Conservation (phyloP, 2,329 filamentous ascomycete genomes). For the Penicillium sp. region DNA sequence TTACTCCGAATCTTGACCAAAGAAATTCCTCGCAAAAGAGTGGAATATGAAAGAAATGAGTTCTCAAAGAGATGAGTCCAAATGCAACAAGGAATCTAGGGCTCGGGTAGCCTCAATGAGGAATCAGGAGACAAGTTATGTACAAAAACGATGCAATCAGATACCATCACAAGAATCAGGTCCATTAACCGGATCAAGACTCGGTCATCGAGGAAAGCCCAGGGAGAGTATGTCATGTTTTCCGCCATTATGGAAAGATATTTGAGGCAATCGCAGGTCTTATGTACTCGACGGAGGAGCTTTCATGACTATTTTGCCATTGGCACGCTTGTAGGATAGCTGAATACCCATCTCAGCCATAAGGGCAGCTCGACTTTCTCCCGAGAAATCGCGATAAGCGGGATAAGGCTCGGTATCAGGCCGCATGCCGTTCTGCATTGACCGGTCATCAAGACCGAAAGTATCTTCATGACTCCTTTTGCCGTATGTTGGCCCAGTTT, state of each 20-base stretch:
- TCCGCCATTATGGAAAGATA: not conserved
- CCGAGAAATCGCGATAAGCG: conserved; percentile 25
- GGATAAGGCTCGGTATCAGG: conserved; percentile 32
- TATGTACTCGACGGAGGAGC: conserved; percentile 23
- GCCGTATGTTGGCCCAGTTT: conserved; percentile 25
- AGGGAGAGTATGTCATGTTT: not conserved
- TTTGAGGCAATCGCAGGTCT: not conserved
- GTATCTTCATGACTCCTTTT: conserved; percentile 39
- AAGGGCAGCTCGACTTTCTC: conserved; percentile 22
- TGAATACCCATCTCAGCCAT: conserved; percentile 25
- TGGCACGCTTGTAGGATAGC: conserved; percentile 36
- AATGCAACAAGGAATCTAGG: conserved; percentile 12
- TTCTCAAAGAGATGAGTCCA: conserved; percentile 2
- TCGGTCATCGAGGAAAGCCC: conserved; percentile 1
- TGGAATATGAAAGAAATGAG: conserved; percentile 4
- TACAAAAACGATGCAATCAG: conserved; percentile 16
- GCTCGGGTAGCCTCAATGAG: conserved; percentile 4
- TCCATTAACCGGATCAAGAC: not conserved
- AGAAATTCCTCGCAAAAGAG: conserved; percentile 1
- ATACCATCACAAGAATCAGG: conserved; percentile 1
- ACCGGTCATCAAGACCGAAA: conserved; percentile 38
- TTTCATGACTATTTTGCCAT: conserved; percentile 34
- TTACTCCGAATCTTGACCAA: not conserved
- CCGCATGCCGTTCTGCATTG: conserved; percentile 45
- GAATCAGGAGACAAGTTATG: conserved; percentile 11